Base-by-base conservation (phyloP, 306 rosid species). In the Fragaria vesca region DNA sequence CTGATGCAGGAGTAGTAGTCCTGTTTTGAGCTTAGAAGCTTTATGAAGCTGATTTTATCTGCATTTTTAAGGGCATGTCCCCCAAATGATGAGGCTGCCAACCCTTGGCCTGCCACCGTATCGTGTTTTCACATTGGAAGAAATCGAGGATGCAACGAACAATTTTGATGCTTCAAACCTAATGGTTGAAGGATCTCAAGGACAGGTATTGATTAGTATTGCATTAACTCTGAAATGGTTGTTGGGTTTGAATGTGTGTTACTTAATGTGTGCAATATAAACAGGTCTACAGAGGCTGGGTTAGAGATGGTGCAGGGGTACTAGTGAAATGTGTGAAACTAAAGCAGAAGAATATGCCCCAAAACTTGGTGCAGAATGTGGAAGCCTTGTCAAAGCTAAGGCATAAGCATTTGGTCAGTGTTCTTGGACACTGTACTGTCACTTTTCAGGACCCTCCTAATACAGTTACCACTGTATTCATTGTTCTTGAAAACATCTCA, bases 401-500 rank as follows among this genome's bases (percentile, higher is more conserved):
- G 88, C 97, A 95, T 55, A 79, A 88, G 76, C 86, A 95, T 87
- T 81, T 95, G 86, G 97, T 92, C 71, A 92, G 97, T 79, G 85
- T 95, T 72, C 75, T 95, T 16, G 98, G 98, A 38, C 97, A 95
- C 72, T 81, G 87, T 79, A 68, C 80, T 57, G 76, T 88, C 72
- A 83, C 88, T 78, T 51, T 71, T 66, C 85, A 82, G 73, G 98
- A 88, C 69, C 90, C 80, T 72, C 86, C 92, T 57, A 89, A 84
- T 69, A 45, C 81, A n/a, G 71, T 79, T 74, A 80, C 82, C 80
- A 77, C 89, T 15, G 77, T 92, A 72, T 88, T 88, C 82, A 68
- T 92, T 65, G 92, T 91, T 50, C 72, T 69, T 71, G 98, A 95
- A 75, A 83, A 66, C 71, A 66, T 95, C 75, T 62, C 92, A 66